phyloP scores from a whole-genome alignment of 495 filamentous ascomycete species.

The Penicillium pancosmium region DNA sequence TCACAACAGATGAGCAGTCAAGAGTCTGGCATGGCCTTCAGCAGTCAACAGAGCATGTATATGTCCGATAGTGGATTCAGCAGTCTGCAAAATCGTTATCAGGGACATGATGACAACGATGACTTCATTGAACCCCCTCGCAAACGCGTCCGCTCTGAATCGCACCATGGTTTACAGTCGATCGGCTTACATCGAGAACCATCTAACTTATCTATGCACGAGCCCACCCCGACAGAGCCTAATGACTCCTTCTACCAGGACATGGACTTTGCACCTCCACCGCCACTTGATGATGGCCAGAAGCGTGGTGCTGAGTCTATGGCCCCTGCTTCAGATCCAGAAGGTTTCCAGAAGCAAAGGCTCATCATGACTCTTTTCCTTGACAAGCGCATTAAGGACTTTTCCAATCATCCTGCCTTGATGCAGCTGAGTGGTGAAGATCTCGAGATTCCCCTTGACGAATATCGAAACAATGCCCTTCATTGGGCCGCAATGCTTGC shows the following conservation, averaged over 20 bases:
- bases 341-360: conserved; percentile 72
- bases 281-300: conserved; percentile 54
- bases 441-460: conserved; percentile 87
- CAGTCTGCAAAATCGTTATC: conserved; percentile 49
- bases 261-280: conserved; percentile 47
- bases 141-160: conserved; percentile 69
- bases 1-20: conserved; percentile 65
- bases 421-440: conserved; percentile 75
- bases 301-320: conserved; percentile 68
- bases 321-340: conserved; percentile 64
- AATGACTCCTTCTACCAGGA: conserved; percentile 82
- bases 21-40: conserved; percentile 56
- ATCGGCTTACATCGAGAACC: conserved; percentile 41
- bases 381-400: conserved; percentile 66
- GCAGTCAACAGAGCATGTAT: conserved; percentile 70
- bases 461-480: conserved; percentile 81
- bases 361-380: conserved; percentile 87
- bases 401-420: conserved; percentile 64
- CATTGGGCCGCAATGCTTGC: conserved; percentile 98
- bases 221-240: conserved; percentile 79
- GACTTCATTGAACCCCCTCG: conserved; percentile 78
- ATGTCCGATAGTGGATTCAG: conserved; percentile 67
- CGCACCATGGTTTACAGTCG: conserved; percentile 45
- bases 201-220: conserved; percentile 46
- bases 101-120: conserved; percentile 51